phyloP scores from a whole-genome alignment of 2,329 filamentous ascomycete genomes.

The Penicillium verrucosum region DNA sequence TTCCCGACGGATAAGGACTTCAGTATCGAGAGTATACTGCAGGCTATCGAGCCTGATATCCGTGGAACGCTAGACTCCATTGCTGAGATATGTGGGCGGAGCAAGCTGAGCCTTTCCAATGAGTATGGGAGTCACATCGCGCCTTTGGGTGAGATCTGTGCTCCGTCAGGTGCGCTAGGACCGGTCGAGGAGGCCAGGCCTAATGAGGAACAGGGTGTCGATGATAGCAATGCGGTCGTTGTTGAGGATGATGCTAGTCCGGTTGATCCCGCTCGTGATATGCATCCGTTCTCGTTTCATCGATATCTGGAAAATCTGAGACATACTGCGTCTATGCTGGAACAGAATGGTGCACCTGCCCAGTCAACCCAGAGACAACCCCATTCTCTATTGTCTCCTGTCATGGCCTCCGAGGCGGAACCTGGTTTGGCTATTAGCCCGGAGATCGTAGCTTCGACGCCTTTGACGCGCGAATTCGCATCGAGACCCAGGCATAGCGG shows the following conservation, averaged over 20 bases:
- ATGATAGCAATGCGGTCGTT: constrained; percentile 35
- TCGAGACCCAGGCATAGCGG: constrained; percentile 27
- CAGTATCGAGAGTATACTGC: constrained; percentile 55
- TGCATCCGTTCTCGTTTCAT: constrained; percentile 36
- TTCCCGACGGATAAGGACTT: constrained; percentile 53
- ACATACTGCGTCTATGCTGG: constrained; percentile 22
- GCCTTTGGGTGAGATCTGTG: constrained; percentile 57
- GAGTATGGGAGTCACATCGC: constrained; percentile 62
- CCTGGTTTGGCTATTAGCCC: constrained; percentile 1
- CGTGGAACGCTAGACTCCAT: constrained; percentile 58
- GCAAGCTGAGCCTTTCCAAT: constrained; percentile 59
- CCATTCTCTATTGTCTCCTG: constrained; percentile 10
- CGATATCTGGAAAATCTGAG: constrained; percentile 37
- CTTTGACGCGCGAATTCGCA: constrained; percentile 28
- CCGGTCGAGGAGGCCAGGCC: constrained; percentile 45
- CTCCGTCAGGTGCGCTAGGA: constrained; percentile 34
- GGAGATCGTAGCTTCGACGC: neutral
- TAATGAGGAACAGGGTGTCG: constrained; percentile 35
- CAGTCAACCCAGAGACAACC: constrained; percentile 12
- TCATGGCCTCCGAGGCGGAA: neutral
- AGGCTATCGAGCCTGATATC: constrained; percentile 58
- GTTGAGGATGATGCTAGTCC: constrained; percentile 41
- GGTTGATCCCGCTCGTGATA: constrained; percentile 33
- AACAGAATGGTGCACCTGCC: constrained; percentile 8
- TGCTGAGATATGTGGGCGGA: constrained; percentile 61